phyloP scores from a whole-genome alignment of 2,329 filamentous ascomycete species.

The Aspergillus brunneoviolaceus region DNA sequence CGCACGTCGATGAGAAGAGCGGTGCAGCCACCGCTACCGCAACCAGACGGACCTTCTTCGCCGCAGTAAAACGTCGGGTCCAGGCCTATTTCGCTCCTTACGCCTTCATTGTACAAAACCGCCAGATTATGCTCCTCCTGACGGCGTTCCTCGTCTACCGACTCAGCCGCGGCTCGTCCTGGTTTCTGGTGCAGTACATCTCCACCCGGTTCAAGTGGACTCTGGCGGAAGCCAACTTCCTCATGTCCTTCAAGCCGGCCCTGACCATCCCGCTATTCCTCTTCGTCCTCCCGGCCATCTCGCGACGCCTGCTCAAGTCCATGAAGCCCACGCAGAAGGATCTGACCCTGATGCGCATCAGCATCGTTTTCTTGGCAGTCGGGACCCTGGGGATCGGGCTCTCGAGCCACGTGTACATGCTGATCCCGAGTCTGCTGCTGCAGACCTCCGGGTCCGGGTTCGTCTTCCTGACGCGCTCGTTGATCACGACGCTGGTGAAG shows the following conservation, averaged over 20 bases:
- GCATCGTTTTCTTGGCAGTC: conserved; percentile 45
- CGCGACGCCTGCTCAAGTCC: conserved; percentile 38
- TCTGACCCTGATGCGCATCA: conserved; percentile 47
- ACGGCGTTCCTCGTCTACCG: conserved; percentile 50
- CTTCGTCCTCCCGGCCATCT: conserved; percentile 46
- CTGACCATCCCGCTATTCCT: conserved; percentile 51
- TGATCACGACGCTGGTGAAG: conserved; percentile 50
- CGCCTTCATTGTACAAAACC: conserved; percentile 41
- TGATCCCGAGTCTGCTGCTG: conserved; percentile 48
- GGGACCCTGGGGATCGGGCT: conserved; percentile 50
- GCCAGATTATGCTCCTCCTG: conserved; percentile 44
- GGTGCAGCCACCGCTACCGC: conserved; percentile 9
- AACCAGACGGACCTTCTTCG: conserved; percentile 15
- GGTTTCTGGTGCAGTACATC: conserved; percentile 52
- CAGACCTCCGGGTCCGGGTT: conserved; percentile 53
- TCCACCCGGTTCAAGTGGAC: conserved; percentile 53
- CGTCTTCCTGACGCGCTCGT: conserved; percentile 46
- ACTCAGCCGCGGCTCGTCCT: conserved; percentile 49
- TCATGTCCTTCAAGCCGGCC: conserved; percentile 49
- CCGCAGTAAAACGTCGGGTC: conserved; percentile 20
- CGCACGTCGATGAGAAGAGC: not conserved
- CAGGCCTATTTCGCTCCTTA: conserved; percentile 38
- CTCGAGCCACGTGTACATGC: conserved; percentile 42
- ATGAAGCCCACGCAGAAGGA: conserved; percentile 45
- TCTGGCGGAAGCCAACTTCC: conserved; percentile 44